phyloP scores from a whole-genome alignment of 2,329 filamentous ascomycete genomes.

The Arthroderma sp. region DNA sequence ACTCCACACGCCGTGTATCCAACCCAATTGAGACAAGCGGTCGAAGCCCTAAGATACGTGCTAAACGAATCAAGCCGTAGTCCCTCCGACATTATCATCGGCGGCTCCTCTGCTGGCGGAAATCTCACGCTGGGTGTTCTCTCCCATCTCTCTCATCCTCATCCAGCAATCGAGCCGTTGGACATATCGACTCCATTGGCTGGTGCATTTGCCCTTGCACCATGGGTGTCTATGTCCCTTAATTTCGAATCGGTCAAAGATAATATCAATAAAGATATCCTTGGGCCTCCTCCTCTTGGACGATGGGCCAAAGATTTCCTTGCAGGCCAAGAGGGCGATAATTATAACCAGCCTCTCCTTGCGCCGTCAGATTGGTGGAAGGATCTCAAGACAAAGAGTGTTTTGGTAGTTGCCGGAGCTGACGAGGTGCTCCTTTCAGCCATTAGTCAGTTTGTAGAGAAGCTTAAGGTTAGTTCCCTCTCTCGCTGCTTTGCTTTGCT shows the following conservation, averaged over 20 bases:
- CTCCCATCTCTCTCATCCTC: slow-evolving; percentile 39
- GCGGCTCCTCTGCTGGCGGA: slow-evolving; percentile 33
- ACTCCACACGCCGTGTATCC: slow-evolving; percentile 34
- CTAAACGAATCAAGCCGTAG: slow-evolving; percentile 20
- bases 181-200: slow-evolving; percentile 31
- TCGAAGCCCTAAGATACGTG: slow-evolving; percentile 28
- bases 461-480: slow-evolving; percentile 31
- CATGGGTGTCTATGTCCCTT: slow-evolving; percentile 44
- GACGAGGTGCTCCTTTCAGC: slow-evolving; percentile 45
- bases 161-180: slow-evolving; percentile 37
- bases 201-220: slow-evolving; percentile 42
- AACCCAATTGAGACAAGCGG: slow-evolving; percentile 30
- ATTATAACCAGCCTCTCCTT: slow-evolving; percentile 40
- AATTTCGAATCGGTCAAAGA: slow-evolving; percentile 28
- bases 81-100: slow-evolving; percentile 25
- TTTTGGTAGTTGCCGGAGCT: slow-evolving; percentile 42
- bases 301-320: slow-evolving; percentile 40
- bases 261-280: slow-evolving; percentile 40
- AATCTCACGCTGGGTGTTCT: slow-evolving; percentile 28
- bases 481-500: background rate
- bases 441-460: slow-evolving; percentile 38
- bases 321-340: slow-evolving; percentile 26
- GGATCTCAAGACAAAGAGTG: slow-evolving; percentile 33
- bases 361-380: slow-evolving; percentile 43
- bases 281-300: slow-evolving; percentile 27